Percentiles rank a stretch among this genome's conserved stretches.
These are phyloP conservation scores for Yamadazyma sp. DNA, from an alignment of 1,139 yeast genomes.

Conservation along the genomic window DNA sequence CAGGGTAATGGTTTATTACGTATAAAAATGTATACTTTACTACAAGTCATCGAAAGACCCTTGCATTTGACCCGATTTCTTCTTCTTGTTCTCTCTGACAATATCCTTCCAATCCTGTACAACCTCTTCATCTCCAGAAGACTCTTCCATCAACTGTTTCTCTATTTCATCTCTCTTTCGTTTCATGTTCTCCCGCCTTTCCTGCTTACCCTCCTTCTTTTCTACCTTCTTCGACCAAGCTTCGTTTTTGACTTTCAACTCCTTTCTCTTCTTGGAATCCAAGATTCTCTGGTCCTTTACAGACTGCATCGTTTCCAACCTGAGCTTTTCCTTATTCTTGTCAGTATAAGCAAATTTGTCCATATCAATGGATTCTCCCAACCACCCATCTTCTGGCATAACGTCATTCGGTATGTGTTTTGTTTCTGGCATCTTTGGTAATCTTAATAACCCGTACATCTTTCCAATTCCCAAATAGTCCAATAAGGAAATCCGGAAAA, in stretches of 20 bases:
- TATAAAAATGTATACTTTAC: background rate
- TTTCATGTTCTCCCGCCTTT: slow-evolving; percentile 63
- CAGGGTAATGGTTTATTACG: background rate
- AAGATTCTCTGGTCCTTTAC: slow-evolving; percentile 43
- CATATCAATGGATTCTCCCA: slow-evolving; percentile 61
- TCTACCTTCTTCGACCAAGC: slow-evolving; percentile 80
- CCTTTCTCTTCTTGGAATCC: slow-evolving; percentile 50
- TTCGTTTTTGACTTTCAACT: slow-evolving; percentile 52
- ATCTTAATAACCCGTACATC: slow-evolving; percentile 75
- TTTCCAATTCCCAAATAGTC: slow-evolving; percentile 74
- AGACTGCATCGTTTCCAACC: slow-evolving; percentile 58
- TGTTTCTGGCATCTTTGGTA: slow-evolving; percentile 95
- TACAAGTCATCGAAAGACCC: slow-evolving; percentile 76
- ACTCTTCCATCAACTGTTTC: slow-evolving; percentile 49
- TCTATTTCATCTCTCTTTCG: slow-evolving; percentile 64
- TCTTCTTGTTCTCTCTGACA: slow-evolving; percentile 64
- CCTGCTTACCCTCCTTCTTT: slow-evolving; percentile 61
- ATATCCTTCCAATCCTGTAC: slow-evolving; percentile 87
- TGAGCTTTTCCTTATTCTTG: slow-evolving; percentile 57
- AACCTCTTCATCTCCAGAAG: slow-evolving; percentile 46
- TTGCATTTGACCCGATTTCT: slow-evolving; percentile 40
- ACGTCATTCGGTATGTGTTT: slow-evolving; percentile 45
- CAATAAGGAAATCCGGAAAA: slow-evolving; percentile 70
- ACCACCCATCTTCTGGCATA: slow-evolving; percentile 71
- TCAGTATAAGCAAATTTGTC: slow-evolving; percentile 67